Base-by-base conservation (phyloP, 805 yeast species). In the Candida peoriensis region DNA sequence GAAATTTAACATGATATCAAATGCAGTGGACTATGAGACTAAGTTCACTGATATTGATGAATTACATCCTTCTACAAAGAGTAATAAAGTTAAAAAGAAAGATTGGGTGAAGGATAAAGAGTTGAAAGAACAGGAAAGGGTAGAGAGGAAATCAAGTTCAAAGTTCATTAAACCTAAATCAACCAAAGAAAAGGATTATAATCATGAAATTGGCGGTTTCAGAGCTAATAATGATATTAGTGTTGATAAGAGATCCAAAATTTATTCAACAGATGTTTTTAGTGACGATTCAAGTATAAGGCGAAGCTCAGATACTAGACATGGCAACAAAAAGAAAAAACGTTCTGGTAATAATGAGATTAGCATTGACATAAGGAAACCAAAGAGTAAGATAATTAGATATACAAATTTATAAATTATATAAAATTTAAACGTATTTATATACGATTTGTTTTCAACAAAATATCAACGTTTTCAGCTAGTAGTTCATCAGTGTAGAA, bases 361-460 rank as follows among this genome's bases (percentile, higher is more conserved):
- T n/a, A n/a, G n/a, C n/a, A n/a, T n/a, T n/a, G n/a, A n/a, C n/a
- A n/a, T n/a, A n/a, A n/a, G n/a, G 20, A 20, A 29, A 11, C 11
- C 13, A 12, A 16, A 24, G 17, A 20, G 6, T 16, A 21, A 20
- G 13, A 21, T 11, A 16, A 8, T 88, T 93, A 42, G 75, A 73
- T 36, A 93, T 65, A 47, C 83, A 64, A 42, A 85, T 86, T 49
- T 86, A 9, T n/a, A 14, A 22, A 17, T 29, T 23, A 15, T 33
- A 23, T 19, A 34, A 12, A 13, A 14, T 13, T 20, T 3, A 7
- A 6, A 3, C 11, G 14, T 6, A 9, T 14, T 20, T 89, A 28
- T 56, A 56, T 60, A 15, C 30, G 24, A 8, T 32, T 30, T 6
- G 42, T 38, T 27, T 38, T 38, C 10, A 38, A 14, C 14, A 38